Evolutionary conservation across 768 basidiomycete species (phyloP).

Genomic region (Leucocoprinus leucothites): DNA sequence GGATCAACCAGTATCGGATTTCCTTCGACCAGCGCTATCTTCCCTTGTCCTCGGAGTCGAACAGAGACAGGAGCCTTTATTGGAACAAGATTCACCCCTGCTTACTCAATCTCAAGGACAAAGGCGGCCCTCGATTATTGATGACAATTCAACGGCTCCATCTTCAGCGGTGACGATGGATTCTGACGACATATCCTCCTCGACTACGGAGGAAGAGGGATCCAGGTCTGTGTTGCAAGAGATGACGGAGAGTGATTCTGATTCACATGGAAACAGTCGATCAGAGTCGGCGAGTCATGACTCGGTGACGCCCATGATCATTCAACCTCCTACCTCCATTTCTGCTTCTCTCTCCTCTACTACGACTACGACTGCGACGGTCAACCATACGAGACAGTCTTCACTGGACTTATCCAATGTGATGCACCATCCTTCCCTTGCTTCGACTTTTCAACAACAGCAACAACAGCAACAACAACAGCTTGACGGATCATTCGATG

Average conservation of each 20-base stretch:
- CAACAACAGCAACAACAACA: too few species aligned
- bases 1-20: constrained; percentile 3
- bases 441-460: constrained; percentile 4
- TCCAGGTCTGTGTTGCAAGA: background rate
- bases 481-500: too few species aligned
- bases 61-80: background rate
- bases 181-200: too few species aligned
- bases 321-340: background rate
- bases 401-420: constrained; percentile 3
- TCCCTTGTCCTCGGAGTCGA: too few species aligned
- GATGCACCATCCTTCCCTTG: background rate
- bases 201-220: too few species aligned
- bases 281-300: constrained; percentile 8
- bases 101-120: background rate
- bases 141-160: constrained; percentile 9
- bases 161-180: constrained; percentile 1
- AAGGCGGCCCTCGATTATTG: constrained; percentile 3
- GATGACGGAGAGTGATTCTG: background rate
- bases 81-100: constrained; percentile 5
- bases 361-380: background rate
- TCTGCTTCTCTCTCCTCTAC: background rate
- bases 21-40: background rate
- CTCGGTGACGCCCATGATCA: constrained; percentile 8
- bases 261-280: constrained; percentile 4
- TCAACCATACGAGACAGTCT: background rate